A percentile compares a stretch with the other conserved stretches of the same genome.
phyloP scores from a whole-genome alignment of 1,284 basidiomycete genomes.

The Trametes polyzona region DNA sequence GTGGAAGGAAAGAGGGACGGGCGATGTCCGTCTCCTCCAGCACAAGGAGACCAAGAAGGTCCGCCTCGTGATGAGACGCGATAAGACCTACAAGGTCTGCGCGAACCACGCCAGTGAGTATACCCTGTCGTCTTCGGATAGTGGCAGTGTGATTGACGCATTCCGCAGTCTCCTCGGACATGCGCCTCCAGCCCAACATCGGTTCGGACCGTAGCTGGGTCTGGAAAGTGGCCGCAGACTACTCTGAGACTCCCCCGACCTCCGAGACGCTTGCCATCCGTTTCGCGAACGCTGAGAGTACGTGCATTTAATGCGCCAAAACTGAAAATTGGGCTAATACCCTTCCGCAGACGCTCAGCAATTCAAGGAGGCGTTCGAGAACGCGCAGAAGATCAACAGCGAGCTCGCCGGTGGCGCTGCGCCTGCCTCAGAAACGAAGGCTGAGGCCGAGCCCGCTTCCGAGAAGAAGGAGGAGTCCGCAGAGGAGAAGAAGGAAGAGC shows the following conservation, averaged over 20 bases:
- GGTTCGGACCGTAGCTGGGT: conserved; percentile 99
- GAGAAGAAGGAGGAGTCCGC: conserved; percentile 30
- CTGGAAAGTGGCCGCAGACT: conserved; percentile 96
- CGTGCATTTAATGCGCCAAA: conserved; percentile 42
- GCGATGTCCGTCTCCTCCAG: conserved; percentile 87
- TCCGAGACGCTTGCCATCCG: conserved; percentile 97
- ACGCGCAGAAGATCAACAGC: conserved; percentile 77
- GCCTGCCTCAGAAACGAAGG: conserved; percentile 30
- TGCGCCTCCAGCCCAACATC: conserved; percentile 97
- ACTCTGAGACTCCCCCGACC: conserved; percentile 86
- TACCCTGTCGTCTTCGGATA: not conserved
- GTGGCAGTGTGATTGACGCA: not conserved
- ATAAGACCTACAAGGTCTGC: conserved; percentile 99
- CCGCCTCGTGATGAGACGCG: conserved; percentile 98
- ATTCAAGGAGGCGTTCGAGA: conserved; percentile 90
- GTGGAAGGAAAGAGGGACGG: conserved; percentile 98
- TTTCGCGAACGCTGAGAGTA: conserved; percentile 97
- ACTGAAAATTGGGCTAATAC: conserved; percentile 14
- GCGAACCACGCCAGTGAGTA: conserved; percentile 95
- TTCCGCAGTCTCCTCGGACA: conserved; percentile 80
- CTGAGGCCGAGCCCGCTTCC: conserved; percentile 31
- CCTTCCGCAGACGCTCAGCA: conserved; percentile 73
- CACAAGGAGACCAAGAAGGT: conserved; percentile 93
- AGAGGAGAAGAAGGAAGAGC: conserved; percentile 28
- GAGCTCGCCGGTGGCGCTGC: conserved; percentile 37